phyloP scores from a whole-genome alignment of 202 grass and related monocot genomes.

The Saccharum hybrid region DNA sequence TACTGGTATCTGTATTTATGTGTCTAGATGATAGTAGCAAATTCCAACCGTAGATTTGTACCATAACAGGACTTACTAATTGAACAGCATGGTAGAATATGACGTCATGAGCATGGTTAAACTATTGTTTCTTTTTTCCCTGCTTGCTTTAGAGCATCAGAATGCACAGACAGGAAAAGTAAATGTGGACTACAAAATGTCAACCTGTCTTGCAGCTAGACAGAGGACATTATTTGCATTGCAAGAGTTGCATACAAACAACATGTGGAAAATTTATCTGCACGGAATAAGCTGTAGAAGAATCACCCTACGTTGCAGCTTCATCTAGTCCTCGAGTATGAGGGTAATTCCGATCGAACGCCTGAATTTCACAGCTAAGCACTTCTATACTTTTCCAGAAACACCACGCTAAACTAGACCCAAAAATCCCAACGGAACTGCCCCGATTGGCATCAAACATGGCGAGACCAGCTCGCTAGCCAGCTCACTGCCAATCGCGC shows the following conservation, averaged over 20 bases:
- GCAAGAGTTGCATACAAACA: not conserved
- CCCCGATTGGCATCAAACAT: not conserved
- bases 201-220: not conserved
- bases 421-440: not conserved
- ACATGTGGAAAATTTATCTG: not conserved
- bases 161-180: not conserved
- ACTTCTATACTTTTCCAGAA: not conserved
- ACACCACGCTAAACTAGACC: not conserved
- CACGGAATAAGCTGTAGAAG: not conserved
- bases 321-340: not conserved
- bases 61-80: not conserved
- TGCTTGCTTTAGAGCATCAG: not conserved
- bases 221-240: not conserved
- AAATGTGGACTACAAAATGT: not conserved
- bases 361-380: not conserved
- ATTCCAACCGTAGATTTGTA: not conserved
- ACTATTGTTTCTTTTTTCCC: not conserved
- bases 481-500: slow-evolving; percentile 2
- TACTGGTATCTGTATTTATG: not conserved
- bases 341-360: not conserved
- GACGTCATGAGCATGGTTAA: not conserved
- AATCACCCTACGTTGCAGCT: not conserved
- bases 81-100: not conserved
- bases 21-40: not conserved
- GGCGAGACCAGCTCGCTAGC: not conserved